Percentiles rank a stretch among this genome's conserved stretches.
Conservation (phyloP, 352 stramenopile species). For the Phytophthora podocarpi region DNA sequence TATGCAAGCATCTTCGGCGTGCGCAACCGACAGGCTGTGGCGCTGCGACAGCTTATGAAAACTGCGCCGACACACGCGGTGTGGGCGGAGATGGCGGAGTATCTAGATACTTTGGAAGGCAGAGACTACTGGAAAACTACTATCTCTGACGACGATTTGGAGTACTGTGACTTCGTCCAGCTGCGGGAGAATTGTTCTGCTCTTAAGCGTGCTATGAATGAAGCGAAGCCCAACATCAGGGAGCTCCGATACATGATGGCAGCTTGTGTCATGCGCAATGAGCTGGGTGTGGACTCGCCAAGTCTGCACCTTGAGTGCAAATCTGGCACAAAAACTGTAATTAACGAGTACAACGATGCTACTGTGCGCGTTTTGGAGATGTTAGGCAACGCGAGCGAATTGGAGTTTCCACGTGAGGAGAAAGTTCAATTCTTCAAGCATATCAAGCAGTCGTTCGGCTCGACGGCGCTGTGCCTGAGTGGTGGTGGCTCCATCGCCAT, state of each 20-base stretch:
- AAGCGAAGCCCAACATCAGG: conserved; percentile 35
- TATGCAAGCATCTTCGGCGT: conserved; percentile 47
- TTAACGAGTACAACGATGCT: conserved; percentile 57
- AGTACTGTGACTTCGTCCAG: conserved; percentile 69
- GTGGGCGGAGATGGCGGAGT: conserved; percentile 67
- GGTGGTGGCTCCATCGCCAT: conserved; percentile 93
- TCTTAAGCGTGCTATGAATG: conserved; percentile 36
- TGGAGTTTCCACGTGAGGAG: conserved; percentile 44
- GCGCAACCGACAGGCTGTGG: conserved; percentile 54
- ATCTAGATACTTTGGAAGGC: conserved; percentile 63
- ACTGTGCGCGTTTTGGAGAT: conserved; percentile 51
- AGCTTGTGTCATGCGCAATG: conserved; percentile 66
- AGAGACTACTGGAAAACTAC: conserved; percentile 67
- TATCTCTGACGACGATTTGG: conserved; percentile 45
- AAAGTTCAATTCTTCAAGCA: conserved; percentile 63
- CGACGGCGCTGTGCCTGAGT: conserved; percentile 92
- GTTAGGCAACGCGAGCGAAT: conserved; percentile 29
- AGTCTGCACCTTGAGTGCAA: conserved; percentile 61
- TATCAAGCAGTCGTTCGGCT: conserved; percentile 85
- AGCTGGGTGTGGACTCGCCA: conserved; percentile 59
- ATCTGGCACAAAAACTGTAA: conserved; percentile 66
- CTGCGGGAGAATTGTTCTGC: conserved; percentile 42
- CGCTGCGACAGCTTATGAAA: conserved; percentile 64
- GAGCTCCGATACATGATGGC: conserved; percentile 68
- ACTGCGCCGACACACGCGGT: conserved; percentile 63